phyloP scores from a whole-genome alignment of 2,329 filamentous ascomycete species.

The Aspergillus nomiae region DNA sequence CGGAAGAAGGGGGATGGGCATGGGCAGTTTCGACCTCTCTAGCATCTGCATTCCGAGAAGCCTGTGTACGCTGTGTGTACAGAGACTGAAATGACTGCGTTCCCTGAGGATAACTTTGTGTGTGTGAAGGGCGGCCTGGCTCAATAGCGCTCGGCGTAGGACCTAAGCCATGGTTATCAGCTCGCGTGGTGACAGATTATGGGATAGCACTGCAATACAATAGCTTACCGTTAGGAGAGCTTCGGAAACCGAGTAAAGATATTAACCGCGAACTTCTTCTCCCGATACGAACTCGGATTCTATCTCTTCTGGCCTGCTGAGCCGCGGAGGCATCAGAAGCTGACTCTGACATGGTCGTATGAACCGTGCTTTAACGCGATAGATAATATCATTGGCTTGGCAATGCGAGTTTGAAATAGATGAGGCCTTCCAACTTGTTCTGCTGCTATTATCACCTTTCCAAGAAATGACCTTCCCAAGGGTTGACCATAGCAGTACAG shows the following conservation, averaged over 20 bases:
- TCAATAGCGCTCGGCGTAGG: neutral
- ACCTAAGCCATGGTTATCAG: neutral
- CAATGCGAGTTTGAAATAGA: neutral
- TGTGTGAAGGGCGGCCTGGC: neutral
- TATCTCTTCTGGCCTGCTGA: slow-evolving; percentile 22
- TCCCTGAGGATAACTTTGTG: neutral
- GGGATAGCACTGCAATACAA: neutral
- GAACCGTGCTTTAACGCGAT: slow-evolving; percentile 8
- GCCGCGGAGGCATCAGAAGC: slow-evolving; percentile 21
- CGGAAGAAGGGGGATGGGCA: neutral
- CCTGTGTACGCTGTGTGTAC: neutral
- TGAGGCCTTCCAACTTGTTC: too few species aligned
- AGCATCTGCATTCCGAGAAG: neutral
- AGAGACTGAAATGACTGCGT: slow-evolving; percentile 5
- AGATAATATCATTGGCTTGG: neutral
- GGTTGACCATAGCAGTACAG: neutral
- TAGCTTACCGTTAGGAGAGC: slow-evolving; percentile 28
- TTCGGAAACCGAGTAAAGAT: slow-evolving; percentile 36
- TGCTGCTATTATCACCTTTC: neutral
- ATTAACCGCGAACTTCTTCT: slow-evolving; percentile 40
- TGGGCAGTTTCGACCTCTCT: neutral
- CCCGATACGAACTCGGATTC: slow-evolving; percentile 34
- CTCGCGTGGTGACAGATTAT: neutral
- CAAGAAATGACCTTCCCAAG: neutral
- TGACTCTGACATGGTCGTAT: slow-evolving; percentile 26